A percentile compares a stretch with the other conserved stretches of the same genome.
These are phyloP conservation scores for Cladosporium sp. DNA, from an alignment of 2,329 filamentous ascomycete species.

Conservation along the genomic window DNA sequence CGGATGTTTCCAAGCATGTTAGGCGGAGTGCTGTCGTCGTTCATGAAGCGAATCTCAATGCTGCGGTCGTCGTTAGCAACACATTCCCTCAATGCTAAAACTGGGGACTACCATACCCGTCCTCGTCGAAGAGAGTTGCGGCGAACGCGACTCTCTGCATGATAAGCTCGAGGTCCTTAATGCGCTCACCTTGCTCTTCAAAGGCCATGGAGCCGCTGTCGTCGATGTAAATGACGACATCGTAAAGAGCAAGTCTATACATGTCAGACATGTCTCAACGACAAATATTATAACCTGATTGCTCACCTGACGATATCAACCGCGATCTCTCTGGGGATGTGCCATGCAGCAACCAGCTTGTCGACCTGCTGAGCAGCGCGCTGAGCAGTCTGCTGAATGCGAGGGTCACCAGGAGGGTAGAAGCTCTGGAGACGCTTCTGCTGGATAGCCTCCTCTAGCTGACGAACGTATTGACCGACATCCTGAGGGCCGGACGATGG, in stretches of 20 bases:
- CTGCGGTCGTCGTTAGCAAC: no score
- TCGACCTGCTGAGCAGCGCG: constrained; percentile 55
- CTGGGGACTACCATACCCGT: constrained; percentile 55
- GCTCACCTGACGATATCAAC: constrained; percentile 56
- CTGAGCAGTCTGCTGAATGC: constrained; percentile 49
- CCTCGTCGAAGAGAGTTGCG: constrained; percentile 68
- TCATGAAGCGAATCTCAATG: constrained; percentile 71
- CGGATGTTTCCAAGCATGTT: constrained; percentile 57
- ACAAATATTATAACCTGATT: background rate
- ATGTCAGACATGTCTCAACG: background rate
- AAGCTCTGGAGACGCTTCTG: constrained; percentile 62
- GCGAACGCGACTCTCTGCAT: constrained; percentile 64
- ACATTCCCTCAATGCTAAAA: no score
- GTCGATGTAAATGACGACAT: constrained; percentile 66
- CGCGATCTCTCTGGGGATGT: constrained; percentile 60
- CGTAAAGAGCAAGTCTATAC: constrained; percentile 60
- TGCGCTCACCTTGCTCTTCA: constrained; percentile 66
- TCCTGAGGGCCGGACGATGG: constrained; percentile 48
- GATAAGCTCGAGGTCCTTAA: constrained; percentile 67
- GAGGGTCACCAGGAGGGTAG: constrained; percentile 58
- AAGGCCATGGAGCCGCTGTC: constrained; percentile 72
- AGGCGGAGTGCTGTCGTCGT: constrained; percentile 54
- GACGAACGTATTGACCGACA: constrained; percentile 57
- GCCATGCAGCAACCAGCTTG: constrained; percentile 59
- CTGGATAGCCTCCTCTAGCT: constrained; percentile 58